Conservation (phyloP, 441 rosid species). For the Eruca vesicaria region DNA sequence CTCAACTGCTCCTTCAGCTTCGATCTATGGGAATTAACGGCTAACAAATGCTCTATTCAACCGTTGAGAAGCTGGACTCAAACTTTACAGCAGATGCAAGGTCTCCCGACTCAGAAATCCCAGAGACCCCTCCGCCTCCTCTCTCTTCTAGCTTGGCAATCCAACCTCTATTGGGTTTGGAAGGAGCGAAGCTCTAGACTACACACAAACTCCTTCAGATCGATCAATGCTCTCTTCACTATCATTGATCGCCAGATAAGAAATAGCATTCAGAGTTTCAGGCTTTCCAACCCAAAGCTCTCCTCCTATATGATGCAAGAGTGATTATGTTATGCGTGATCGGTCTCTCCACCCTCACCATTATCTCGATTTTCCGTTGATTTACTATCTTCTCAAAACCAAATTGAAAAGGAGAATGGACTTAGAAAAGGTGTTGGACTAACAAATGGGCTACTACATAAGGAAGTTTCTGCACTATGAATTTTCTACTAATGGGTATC, state of each 20-base stretch:
- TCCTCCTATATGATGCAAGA: background rate
- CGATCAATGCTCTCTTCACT: background rate
- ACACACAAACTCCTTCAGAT: background rate
- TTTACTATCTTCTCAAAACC: no score
- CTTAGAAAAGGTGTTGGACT: no score
- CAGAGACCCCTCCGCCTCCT: background rate
- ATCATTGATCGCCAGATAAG: background rate
- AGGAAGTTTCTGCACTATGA: no score
- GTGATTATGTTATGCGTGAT: background rate
- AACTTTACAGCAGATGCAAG: background rate
- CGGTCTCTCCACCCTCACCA: no score
- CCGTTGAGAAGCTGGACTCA: background rate
- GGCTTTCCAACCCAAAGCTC: background rate
- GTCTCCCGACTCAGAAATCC: background rate
- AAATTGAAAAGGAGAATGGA: no score
- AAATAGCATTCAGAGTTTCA: background rate
- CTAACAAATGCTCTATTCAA: background rate
- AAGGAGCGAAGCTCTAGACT: no score
- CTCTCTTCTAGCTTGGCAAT: no score
- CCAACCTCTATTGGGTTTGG: no score
- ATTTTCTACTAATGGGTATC: no score
- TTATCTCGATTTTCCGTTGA: no score
- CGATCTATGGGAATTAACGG: background rate
- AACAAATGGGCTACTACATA: no score
- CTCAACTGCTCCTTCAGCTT: background rate